A percentile compares a stretch with the other conserved stretches of the same genome.
These are phyloP conservation scores for Geranium rotundifolium DNA, from an alignment of 345 rosid genomes.

Conservation along the genomic window DNA sequence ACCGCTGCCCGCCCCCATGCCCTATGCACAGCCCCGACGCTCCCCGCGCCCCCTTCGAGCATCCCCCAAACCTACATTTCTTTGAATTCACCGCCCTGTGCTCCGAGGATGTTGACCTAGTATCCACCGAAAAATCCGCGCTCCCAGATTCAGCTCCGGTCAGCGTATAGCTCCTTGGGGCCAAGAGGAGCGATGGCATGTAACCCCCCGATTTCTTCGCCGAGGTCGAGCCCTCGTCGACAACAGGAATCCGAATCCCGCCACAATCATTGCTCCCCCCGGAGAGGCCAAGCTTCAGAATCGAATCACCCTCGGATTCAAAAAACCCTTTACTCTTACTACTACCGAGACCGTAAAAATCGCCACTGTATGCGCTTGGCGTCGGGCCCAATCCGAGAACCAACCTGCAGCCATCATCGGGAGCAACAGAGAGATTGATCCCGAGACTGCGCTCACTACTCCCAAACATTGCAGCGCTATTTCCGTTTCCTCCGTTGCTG, in stretches of 20 bases:
- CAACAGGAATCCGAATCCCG: slow-evolving; percentile 37
- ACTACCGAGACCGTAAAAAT: slow-evolving; percentile 25
- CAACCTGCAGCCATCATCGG: slow-evolving; percentile 71
- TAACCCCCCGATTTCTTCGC: slow-evolving; percentile 89
- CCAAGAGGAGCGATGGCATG: slow-evolving; percentile 76
- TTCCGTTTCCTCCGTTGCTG: slow-evolving; percentile 42
- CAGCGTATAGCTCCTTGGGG: no score
- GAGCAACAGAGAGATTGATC: slow-evolving; percentile 31
- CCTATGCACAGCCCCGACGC: slow-evolving; percentile 89
- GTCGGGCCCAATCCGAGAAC: slow-evolving; percentile 93
- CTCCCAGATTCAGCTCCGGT: slow-evolving; percentile 36
- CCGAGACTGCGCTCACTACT: slow-evolving; percentile 21
- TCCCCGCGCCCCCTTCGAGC: slow-evolving; percentile 84
- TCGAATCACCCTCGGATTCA: slow-evolving; percentile 40
- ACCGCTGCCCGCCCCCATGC: slow-evolving; percentile 95
- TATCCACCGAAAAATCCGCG: slow-evolving; percentile 44
- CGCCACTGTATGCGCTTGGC: slow-evolving; percentile 34
- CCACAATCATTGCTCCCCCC: slow-evolving; percentile 27
- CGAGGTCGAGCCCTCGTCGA: slow-evolving; percentile 89
- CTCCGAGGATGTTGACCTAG: slow-evolving; percentile 38
- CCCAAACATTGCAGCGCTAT: slow-evolving; percentile 22
- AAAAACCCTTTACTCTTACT: slow-evolving; percentile 34
- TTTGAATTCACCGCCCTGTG: slow-evolving; percentile 42
- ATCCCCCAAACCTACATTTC: slow-evolving; percentile 68
- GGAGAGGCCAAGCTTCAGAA: slow-evolving; percentile 71